Base-by-base conservation (phyloP, 2,329 filamentous ascomycete genomes). In the Exophiala spinifera region DNA sequence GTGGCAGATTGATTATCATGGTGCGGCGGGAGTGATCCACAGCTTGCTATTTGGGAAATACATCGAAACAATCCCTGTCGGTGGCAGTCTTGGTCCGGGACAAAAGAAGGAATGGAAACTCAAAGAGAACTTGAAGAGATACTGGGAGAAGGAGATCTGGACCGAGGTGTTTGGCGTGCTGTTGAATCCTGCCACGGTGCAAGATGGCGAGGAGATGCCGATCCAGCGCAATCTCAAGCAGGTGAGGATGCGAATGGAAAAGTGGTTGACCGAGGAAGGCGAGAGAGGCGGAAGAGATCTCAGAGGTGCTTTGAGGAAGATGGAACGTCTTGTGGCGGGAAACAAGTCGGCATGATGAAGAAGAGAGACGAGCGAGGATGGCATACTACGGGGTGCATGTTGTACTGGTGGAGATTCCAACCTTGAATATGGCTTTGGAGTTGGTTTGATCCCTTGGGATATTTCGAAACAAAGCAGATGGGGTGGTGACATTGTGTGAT, bases 61-160 rank as follows among this genome's bases (percentile, higher is more conserved):
- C 72, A 94, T 99, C 65, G 89, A 96, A 68, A 95, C 90, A 0
- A 69, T 79, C 1, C 53, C 53, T 7, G 54, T 55, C 14, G 56
- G 61, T 56, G 57, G 61, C 19, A 56, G 51, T 3, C 46, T 57
- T 8, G 57, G 57, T 13, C 59, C 59, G 4, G 51, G 61, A 14
- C 45, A 71, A 6, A 81, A 79, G 1, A 85, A 88, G 67, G 84
- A 79, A 45, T 97, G 96, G 74, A 83, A 81, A 60, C 84, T 96
- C 61, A 82, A 87, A 48, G 92, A 96, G 72, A 82, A 78, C 13
- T 74, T 97, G 57, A 99, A 99, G 76, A 76, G 94, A 42, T 99
- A 99, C 73, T 99, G 94, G 94, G 91, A 97, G 76, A 87, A 85
- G 46, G 91, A 96, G 46, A 83, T 97, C 42, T 99, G 94, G 94